These are phyloP conservation scores for Lablab purpureus DNA, from an alignment of 306 rosid genomes.

Conservation along the genomic window DNA sequence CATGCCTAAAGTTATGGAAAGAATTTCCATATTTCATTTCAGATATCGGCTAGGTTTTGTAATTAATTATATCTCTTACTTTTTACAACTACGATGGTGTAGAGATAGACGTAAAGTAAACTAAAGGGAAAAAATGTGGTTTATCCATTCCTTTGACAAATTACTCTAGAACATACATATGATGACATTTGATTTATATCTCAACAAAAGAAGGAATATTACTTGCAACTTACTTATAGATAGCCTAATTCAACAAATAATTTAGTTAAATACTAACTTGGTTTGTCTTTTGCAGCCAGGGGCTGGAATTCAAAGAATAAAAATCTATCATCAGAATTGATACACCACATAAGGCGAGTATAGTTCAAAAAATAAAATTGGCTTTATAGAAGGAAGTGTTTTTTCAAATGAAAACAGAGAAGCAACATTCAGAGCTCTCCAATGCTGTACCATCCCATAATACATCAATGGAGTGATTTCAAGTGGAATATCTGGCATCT, in stretches of 20 bases:
- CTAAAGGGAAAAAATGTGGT: background rate
- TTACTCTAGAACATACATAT: constrained; percentile 16
- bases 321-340: constrained; percentile 44
- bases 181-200: constrained; percentile 43
- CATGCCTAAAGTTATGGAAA: no score
- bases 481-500: constrained; percentile 76
- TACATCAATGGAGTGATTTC: constrained; percentile 61
- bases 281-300: constrained; percentile 41
- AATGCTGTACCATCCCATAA: constrained; percentile 25
- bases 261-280: constrained; percentile 44
- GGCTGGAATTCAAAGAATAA: constrained; percentile 50
- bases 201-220: constrained; percentile 4
- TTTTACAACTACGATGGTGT: background rate
- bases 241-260: constrained; percentile 39
- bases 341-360: constrained; percentile 46
- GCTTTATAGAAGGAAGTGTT: constrained; percentile 42
- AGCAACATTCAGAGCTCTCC: constrained; percentile 36
- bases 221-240: constrained; percentile 39
- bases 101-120: background rate
- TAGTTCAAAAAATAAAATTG: constrained; percentile 48
- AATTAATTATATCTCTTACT: background rate
- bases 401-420: constrained; percentile 32
- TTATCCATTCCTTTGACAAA: constrained; percentile 21
- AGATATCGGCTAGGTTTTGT: no score
- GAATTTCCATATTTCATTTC: no score